A percentile compares a stretch with the other conserved stretches of the same genome.
Evolutionary conservation across 2,329 filamentous ascomycete species (phyloP).

Genomic region (Ascochyta rabiei): DNA sequence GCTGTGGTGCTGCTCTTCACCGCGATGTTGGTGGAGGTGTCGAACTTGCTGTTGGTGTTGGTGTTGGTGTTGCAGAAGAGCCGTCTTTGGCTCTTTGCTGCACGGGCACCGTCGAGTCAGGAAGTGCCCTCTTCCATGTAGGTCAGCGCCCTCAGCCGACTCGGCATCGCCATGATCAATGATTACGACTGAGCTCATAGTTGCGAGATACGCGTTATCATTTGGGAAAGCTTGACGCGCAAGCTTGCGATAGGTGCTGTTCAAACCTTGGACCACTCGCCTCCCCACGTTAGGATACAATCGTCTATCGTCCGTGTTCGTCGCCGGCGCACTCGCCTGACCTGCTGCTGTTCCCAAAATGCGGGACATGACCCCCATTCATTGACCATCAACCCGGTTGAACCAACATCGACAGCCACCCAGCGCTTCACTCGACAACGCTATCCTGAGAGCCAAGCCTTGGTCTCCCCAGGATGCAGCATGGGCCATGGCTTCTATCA

Average conservation of each 20-base stretch:
- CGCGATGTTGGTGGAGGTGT: too few species aligned
- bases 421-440: conserved; percentile 5
- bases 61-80: conserved; percentile 23
- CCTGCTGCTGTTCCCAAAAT: conserved; percentile 12
- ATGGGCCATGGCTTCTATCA: background rate
- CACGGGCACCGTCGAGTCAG: conserved; percentile 14
- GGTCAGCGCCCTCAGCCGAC: conserved; percentile 9
- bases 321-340: conserved; percentile 14
- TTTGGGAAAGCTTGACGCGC: conserved; percentile 12
- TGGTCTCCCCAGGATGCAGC: background rate
- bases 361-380: conserved; percentile 9
- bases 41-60: too few species aligned
- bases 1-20: background rate
- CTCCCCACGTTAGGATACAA: conserved; percentile 8
- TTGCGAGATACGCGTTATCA: conserved; percentile 17
- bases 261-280: conserved; percentile 7
- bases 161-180: conserved; percentile 13
- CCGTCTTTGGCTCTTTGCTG: conserved; percentile 26
- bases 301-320: conserved; percentile 13
- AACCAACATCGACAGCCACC: conserved; percentile 5
- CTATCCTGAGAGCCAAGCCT: conserved; percentile 4
- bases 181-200: conserved; percentile 24
- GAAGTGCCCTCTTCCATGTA: conserved; percentile 18
- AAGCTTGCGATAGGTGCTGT: conserved; percentile 9
- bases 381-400: background rate